Evolutionary conservation across 2,329 filamentous ascomycete species (phyloP).

Genomic region (Xylariales sp.): DNA sequence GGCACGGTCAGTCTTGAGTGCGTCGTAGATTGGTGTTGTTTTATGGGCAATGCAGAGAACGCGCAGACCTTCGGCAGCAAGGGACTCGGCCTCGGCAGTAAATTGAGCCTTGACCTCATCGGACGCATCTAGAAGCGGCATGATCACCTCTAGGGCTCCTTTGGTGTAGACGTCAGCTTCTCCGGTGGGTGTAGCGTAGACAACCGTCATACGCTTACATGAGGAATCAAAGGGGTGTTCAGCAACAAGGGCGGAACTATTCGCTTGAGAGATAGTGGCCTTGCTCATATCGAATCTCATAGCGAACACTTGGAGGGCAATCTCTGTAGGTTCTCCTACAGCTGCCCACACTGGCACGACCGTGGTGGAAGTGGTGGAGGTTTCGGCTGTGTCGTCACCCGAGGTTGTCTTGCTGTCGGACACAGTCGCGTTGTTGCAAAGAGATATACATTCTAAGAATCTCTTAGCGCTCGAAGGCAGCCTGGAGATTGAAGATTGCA

Average conservation of each 20-base stretch:
- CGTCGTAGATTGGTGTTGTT: slow-evolving; percentile 52
- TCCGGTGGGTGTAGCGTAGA: slow-evolving; percentile 61
- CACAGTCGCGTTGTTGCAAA: slow-evolving; percentile 71
- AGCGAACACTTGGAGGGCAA: slow-evolving; percentile 78
- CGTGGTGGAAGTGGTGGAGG: slow-evolving; percentile 60
- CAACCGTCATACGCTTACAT: slow-evolving; percentile 80
- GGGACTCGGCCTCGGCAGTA: slow-evolving; percentile 61
- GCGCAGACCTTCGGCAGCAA: slow-evolving; percentile 73
- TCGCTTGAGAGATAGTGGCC: slow-evolving; percentile 52
- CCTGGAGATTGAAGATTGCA: slow-evolving; percentile 40
- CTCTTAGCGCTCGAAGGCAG: slow-evolving; percentile 53
- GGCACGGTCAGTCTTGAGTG: slow-evolving; percentile 60
- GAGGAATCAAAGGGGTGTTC: slow-evolving; percentile 80
- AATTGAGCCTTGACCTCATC: slow-evolving; percentile 61
- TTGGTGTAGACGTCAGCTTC: slow-evolving; percentile 64
- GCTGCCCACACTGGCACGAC: slow-evolving; percentile 65
- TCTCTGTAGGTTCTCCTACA: slow-evolving; percentile 76
- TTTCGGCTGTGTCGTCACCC: slow-evolving; percentile 58
- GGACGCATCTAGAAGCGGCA: slow-evolving; percentile 62
- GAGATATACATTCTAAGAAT: slow-evolving; percentile 66
- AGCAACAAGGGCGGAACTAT: slow-evolving; percentile 62
- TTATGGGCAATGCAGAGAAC: slow-evolving; percentile 74
- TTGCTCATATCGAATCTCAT: slow-evolving; percentile 72
- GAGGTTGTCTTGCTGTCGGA: slow-evolving; percentile 55
- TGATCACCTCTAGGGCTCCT: slow-evolving; percentile 67